Evolutionary conservation across 306 rosid genomes (phyloP), one percentile per base, ranked within the genome.

Genomic region (Calophaca sinica): DNA sequence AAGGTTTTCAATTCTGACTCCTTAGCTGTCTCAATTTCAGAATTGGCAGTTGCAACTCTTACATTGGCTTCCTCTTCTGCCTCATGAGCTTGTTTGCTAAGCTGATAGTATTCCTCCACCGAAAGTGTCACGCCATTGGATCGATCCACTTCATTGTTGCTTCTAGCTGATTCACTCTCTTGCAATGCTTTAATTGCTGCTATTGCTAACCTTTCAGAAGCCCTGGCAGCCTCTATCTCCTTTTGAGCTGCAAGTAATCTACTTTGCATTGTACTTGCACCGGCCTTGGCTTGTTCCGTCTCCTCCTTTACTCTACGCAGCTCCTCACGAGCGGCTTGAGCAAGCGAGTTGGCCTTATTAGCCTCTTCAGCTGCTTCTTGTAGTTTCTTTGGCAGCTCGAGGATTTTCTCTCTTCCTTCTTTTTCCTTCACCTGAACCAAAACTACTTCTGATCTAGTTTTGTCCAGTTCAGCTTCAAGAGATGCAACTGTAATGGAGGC

Each of bases 191-290:
- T 96, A 46, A 87, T 86, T 60, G 99, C 91, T 57, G 90, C 86
- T 13, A 92, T 57, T 0, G 98, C 99, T 80, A 90, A 74, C 84
- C 80, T 84, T 74, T 96, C 99, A 1, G 97, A 92, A 68, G 98
- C 96, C 80, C 69, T 92, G 3, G 98, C 89, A 48, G 98, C 97
- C 72, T 92, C 97, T 57, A 92, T 92, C 86, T 92, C 99, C 82
- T 92, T 96, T 52, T 74, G 91, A 53, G 97, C 81, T 20, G 98
- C 99, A 7, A 84, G 87, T 67, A 96, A 80, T 87, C 94, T 86
- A 65, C 98, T 92, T 70, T 88, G 83, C 81, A 85, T 73, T 4
- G 98, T 90, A 64, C 92, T 88, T 60, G 96, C 98, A 54, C 87
- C 83, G 5, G 94, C 99, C 93, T 96, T 90, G 28, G 88, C 97